These are phyloP conservation scores for Leccinum solheimii DNA, from an alignment of 1,284 basidiomycete genomes.

Conservation along the genomic window DNA sequence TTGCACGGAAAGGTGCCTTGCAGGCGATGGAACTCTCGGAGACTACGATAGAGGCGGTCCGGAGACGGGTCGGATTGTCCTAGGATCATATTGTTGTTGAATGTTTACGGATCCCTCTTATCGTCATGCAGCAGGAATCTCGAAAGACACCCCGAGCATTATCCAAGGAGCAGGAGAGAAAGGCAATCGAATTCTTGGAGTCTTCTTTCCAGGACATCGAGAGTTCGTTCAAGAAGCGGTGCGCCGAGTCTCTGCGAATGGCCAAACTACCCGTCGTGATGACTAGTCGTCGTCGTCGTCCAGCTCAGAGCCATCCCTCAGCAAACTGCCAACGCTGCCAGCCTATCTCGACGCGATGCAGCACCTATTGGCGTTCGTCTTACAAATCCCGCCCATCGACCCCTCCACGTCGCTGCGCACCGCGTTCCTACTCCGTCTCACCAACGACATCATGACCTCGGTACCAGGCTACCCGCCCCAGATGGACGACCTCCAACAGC, in stretches of 20 bases:
- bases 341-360: slow-evolving; percentile 57
- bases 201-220: slow-evolving; percentile 61
- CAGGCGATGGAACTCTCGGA: slow-evolving; percentile 64
- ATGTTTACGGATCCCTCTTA: slow-evolving; percentile 12
- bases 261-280: not conserved
- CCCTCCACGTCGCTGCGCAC: slow-evolving; percentile 65
- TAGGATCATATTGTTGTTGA: slow-evolving; percentile 22
- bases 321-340: slow-evolving; percentile 45
- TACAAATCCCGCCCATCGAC: slow-evolving; percentile 70
- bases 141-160: slow-evolving; percentile 30
- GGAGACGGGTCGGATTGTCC: slow-evolving; percentile 63
- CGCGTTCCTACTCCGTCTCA: slow-evolving; percentile 66
- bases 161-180: slow-evolving; percentile 57
- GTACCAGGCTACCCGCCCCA: slow-evolving; percentile 58
- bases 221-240: slow-evolving; percentile 73
- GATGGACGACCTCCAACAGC: slow-evolving; percentile 43
- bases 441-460: slow-evolving; percentile 59
- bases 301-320: slow-evolving; percentile 57
- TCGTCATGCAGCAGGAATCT: too few relatives aligned
- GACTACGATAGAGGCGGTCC: slow-evolving; percentile 68
- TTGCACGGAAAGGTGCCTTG: slow-evolving; percentile 65
- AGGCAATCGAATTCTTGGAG: slow-evolving; percentile 62
- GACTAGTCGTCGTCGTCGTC: not conserved
- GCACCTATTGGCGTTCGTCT: slow-evolving; percentile 55
- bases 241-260: slow-evolving; percentile 23